phyloP scores from a whole-genome alignment of 2,329 filamentous ascomycete species.

The Myriosclerotinia duriaeana region DNA sequence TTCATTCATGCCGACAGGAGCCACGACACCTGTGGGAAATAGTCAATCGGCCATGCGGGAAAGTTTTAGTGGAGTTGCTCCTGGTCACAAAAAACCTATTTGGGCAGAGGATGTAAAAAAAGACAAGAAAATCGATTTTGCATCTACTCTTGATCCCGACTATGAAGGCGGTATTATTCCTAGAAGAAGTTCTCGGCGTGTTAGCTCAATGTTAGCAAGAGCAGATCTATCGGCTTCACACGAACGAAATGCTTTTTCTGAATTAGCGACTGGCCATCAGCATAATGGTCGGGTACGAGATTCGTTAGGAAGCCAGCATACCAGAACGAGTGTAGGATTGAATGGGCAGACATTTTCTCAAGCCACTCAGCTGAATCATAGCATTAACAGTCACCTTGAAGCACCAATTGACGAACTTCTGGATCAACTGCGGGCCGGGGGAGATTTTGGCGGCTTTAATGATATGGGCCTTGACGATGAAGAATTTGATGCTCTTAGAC shows the following conservation, averaged over 20 bases:
- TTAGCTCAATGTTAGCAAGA: conserved; percentile 87
- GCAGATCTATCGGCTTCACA: conserved; percentile 84
- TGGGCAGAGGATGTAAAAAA: conserved; percentile 31
- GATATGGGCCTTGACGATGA: conserved; percentile 72
- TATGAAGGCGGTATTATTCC: conserved; percentile 53
- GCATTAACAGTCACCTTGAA: conserved; percentile 63
- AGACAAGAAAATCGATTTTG: conserved; percentile 55
- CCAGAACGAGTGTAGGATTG: conserved; percentile 55
- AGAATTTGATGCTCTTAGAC: conserved; percentile 68
- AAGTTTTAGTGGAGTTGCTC: conserved; percentile 59
- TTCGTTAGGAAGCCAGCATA: conserved; percentile 68
- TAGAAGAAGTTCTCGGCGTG: conserved; percentile 67
- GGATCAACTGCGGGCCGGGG: conserved; percentile 63
- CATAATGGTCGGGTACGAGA: conserved; percentile 52
- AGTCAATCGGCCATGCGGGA: conserved; percentile 68
- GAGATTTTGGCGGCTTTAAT: conserved; percentile 66
- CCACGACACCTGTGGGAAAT: conserved; percentile 67
- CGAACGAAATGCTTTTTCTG: conserved; percentile 76
- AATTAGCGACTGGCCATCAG: conserved; percentile 54
- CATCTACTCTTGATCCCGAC: conserved; percentile 70
- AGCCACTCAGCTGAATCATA: conserved; percentile 43
- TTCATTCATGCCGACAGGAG: conserved; percentile 70
- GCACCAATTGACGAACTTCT: conserved; percentile 67
- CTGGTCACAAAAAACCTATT: conserved; percentile 29
- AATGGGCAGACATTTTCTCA: conserved; percentile 33